phyloP scores from a whole-genome alignment of 176 grass and related monocot genomes.

The Triticum dicoccoides region DNA sequence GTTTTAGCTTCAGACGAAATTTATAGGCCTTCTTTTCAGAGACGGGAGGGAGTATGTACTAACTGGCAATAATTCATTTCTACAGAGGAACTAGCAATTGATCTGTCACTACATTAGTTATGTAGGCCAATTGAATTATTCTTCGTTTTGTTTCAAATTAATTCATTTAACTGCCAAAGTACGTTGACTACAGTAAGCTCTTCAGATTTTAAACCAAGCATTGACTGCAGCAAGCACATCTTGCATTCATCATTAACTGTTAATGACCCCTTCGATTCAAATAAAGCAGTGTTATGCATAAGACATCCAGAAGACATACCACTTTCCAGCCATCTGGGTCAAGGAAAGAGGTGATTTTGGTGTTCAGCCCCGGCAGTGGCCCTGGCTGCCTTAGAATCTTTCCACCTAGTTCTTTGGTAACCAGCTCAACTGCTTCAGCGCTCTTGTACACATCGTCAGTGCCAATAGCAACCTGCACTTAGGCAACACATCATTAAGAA shows the following conservation, averaged over 20 bases:
- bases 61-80: not conserved
- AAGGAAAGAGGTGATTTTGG: slow-evolving; percentile 90
- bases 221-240: not conserved
- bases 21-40: too few relatives aligned
- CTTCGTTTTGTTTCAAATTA: not conserved
- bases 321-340: slow-evolving; percentile 99
- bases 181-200: not conserved
- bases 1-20: too few relatives aligned
- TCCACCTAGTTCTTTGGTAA: slow-evolving; percentile 79
- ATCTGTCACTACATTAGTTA: not conserved
- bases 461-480: slow-evolving; percentile 76
- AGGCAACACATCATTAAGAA: not conserved
- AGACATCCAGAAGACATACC: slow-evolving; percentile 46
- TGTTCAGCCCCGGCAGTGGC: slow-evolving; percentile 79
- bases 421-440: slow-evolving; percentile 62
- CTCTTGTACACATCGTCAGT: slow-evolving; percentile 97
- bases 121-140: not conserved
- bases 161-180: not conserved
- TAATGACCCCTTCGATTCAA: not conserved
- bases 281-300: not conserved
- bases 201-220: not conserved
- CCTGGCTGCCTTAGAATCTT: slow-evolving; percentile 86
- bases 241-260: not conserved
- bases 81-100: not conserved
- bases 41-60: not conserved